Conservation (phyloP, 768 basidiomycete species). For the Serendipita sp. region DNA sequence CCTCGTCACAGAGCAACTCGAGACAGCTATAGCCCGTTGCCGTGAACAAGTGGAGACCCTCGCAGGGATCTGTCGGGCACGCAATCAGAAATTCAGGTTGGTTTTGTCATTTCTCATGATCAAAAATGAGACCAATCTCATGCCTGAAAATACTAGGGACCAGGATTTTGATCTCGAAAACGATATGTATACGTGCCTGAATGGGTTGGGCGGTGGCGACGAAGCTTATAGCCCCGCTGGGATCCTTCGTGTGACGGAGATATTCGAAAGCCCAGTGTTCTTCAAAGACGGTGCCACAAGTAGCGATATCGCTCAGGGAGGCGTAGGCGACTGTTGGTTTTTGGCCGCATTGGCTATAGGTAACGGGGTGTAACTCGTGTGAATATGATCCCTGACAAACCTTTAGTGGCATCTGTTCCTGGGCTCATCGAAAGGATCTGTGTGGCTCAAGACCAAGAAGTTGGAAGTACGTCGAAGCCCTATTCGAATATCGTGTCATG, state of each 20-base stretch:
- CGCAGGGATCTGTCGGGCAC: constrained; percentile 27
- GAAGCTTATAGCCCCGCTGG: constrained; percentile 21
- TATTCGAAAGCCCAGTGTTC: constrained; percentile 36
- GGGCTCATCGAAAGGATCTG: constrained; percentile 37
- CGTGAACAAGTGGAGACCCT: constrained; percentile 29
- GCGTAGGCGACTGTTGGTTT: constrained; percentile 38
- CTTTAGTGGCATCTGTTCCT: constrained; percentile 26
- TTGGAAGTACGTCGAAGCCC: not conserved
- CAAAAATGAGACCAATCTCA: not conserved
- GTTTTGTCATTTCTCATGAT: constrained; percentile 11
- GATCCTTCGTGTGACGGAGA: constrained; percentile 32
- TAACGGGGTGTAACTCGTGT: not conserved
- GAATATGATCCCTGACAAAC: not conserved
- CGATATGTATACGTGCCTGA: constrained; percentile 24
- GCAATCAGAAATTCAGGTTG: constrained; percentile 37
- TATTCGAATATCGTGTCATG: too few relatives aligned
- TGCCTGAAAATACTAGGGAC: constrained; percentile 24
- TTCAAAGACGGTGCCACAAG: constrained; percentile 23
- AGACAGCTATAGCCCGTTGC: constrained; percentile 30
- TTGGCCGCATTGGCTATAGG: constrained; percentile 26
- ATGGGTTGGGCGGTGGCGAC: constrained; percentile 20
- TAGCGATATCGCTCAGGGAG: not conserved
- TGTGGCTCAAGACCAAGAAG: constrained; percentile 17
- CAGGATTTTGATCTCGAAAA: constrained; percentile 38
- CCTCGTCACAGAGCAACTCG: constrained; percentile 29